These are phyloP conservation scores for Pachysandra terminalis DNA, from an alignment of 164 flowering plant species.

Conservation along the genomic window DNA sequence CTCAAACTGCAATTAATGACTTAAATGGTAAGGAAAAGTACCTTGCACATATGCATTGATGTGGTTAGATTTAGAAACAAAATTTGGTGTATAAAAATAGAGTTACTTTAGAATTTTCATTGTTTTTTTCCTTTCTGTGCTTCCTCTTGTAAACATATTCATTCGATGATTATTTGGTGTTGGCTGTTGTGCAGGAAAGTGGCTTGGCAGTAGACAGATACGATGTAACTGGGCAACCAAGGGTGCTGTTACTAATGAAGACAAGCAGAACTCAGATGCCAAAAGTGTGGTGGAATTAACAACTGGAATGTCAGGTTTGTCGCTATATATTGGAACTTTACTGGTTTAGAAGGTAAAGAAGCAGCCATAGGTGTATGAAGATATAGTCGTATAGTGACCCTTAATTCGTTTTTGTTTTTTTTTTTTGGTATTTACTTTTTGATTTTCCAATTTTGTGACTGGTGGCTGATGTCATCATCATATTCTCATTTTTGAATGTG, in stretches of 20 bases:
- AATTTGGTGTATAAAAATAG: not conserved
- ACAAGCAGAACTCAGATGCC: constrained; percentile 66
- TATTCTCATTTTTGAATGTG: not conserved
- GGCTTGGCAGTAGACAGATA: constrained; percentile 95
- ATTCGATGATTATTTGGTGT: not conserved
- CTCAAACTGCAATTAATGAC: constrained; percentile 95
- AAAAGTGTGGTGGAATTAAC: constrained; percentile 87
- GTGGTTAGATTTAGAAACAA: not conserved
- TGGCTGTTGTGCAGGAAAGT: constrained; percentile 55
- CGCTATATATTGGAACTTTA: not conserved
- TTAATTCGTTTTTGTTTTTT: constrained; percentile 4
- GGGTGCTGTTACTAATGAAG: constrained; percentile 78
- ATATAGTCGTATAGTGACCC: not conserved
- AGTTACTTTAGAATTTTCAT: not conserved
- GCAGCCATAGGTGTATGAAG: not conserved
- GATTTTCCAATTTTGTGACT: not conserved
- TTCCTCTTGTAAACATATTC: not conserved
- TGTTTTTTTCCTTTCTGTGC: not conserved
- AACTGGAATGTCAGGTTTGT: constrained; percentile 78
- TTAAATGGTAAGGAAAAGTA: constrained; percentile 58
- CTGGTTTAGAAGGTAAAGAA: not conserved
- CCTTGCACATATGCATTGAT: not conserved
- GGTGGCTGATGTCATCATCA: not conserved
- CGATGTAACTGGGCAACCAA: constrained; percentile 99
- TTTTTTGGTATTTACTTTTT: too few species aligned